These are phyloP conservation scores for Monosporascus sp. DNA, from an alignment of 2,329 filamentous ascomycete genomes.

Conservation along the genomic window DNA sequence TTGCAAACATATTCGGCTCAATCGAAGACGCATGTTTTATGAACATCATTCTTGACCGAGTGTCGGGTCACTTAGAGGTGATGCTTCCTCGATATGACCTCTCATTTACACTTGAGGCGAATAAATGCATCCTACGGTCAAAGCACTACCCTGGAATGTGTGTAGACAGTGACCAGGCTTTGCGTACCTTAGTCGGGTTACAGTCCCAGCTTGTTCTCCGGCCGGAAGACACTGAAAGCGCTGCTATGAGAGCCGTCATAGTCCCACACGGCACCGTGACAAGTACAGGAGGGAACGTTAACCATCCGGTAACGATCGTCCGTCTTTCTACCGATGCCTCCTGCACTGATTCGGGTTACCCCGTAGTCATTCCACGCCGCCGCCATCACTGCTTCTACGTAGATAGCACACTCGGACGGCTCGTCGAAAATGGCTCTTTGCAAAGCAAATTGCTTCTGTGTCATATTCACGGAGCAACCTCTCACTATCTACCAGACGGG, in stretches of 20 bases:
- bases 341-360: constrained; percentile 25
- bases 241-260: constrained; percentile 28
- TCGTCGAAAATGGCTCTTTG: constrained; percentile 45
- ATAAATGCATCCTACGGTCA: constrained; percentile 31
- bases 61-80: constrained; percentile 26
- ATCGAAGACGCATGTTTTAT: neutral
- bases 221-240: constrained; percentile 5
- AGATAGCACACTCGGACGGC: constrained; percentile 41
- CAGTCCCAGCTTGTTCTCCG: constrained; percentile 42
- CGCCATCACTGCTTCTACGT: constrained; percentile 34
- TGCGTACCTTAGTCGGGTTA: constrained; percentile 46
- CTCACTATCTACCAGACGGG: constrained; percentile 43
- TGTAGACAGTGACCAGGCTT: constrained; percentile 39
- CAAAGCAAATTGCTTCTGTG: constrained; percentile 46
- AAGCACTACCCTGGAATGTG: constrained; percentile 45
- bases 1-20: neutral
- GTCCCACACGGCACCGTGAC: constrained; percentile 30
- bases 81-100: constrained; percentile 43
- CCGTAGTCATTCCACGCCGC: neutral
- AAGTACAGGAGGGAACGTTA: constrained; percentile 4
- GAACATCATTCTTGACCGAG: neutral
- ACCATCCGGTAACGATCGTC: constrained; percentile 3
- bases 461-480: constrained; percentile 51
- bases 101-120: constrained; percentile 35
- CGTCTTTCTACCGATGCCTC: constrained; percentile 1